A percentile compares a stretch with the other conserved stretches of the same genome.
phyloP scores from a whole-genome alignment of 2,329 filamentous ascomycete species.

The Amylocarpus encephaloides region DNA sequence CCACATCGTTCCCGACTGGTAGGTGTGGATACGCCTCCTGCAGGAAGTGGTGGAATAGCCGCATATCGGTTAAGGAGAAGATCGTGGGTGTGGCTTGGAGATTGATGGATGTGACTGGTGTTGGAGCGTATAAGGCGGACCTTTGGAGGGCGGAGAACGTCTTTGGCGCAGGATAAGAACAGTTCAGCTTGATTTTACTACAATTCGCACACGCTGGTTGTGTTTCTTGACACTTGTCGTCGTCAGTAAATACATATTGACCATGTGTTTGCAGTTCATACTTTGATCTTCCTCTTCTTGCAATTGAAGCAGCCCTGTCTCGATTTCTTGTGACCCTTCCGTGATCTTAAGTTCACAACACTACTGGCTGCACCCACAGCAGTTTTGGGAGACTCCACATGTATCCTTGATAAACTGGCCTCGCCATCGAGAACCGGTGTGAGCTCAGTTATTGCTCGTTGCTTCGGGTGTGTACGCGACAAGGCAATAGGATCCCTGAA shows the following conservation, averaged over 20 bases:
- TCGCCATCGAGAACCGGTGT: not conserved
- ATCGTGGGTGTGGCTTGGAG: slow-evolving; percentile 45
- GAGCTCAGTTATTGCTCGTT: too few species aligned
- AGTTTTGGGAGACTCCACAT: not conserved
- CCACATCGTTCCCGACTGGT: slow-evolving; percentile 56
- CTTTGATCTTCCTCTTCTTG: slow-evolving; percentile 60
- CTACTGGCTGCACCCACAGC: too few species aligned
- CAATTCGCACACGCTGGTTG: slow-evolving; percentile 58
- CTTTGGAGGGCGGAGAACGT: slow-evolving; percentile 41
- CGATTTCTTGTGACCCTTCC: slow-evolving; percentile 61
- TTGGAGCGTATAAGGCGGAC: slow-evolving; percentile 8
- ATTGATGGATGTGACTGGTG: slow-evolving; percentile 6
- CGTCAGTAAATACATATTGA: not conserved
- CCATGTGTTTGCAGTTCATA: slow-evolving; percentile 18
- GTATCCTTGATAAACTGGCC: not conserved
- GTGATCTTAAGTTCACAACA: slow-evolving; percentile 10
- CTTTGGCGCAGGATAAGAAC: slow-evolving; percentile 55
- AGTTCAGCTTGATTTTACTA: slow-evolving; percentile 53
- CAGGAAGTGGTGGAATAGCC: slow-evolving; percentile 63
- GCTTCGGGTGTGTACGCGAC: too few species aligned
- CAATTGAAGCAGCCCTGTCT: slow-evolving; percentile 61
- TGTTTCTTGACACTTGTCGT: slow-evolving; percentile 55
- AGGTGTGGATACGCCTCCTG: slow-evolving; percentile 56
- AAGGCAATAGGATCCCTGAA: too few species aligned
- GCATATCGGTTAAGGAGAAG: slow-evolving; percentile 59